Evolutionary conservation across 2,329 filamentous ascomycete species (phyloP).

Genomic region (Sphaceloma murrayae): DNA sequence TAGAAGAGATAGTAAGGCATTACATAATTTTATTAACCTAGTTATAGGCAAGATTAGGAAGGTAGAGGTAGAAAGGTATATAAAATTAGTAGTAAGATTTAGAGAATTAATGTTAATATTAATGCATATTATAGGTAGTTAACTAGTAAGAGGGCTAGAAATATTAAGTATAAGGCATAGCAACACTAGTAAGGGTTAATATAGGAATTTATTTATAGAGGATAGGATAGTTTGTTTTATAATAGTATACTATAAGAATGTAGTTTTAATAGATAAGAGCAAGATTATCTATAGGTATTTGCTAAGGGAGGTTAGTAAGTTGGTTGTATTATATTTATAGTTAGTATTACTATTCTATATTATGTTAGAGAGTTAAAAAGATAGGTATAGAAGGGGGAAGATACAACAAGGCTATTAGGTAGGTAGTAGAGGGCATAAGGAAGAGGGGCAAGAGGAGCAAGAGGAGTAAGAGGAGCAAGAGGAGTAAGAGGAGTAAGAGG

Average conservation of each 20-base stretch:
- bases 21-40: neutral
- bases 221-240: neutral
- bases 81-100: neutral
- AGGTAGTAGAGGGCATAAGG: no score
- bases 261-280: neutral
- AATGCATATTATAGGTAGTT: neutral
- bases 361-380: neutral
- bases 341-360: neutral
- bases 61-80: neutral
- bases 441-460: no score
- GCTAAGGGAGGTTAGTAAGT: neutral
- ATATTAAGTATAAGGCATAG: neutral
- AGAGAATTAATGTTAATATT: neutral
- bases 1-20: neutral
- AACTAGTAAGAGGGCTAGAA: neutral
- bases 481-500: no score
- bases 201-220: neutral
- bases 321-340: neutral
- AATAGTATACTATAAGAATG: neutral
- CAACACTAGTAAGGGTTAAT: neutral
- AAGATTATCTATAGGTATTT: neutral
- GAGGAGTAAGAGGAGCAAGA: no score
- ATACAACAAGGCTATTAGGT: neutral
- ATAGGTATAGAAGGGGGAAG: neutral
- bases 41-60: neutral